Evolutionary conservation across 805 yeast genomes (phyloP), one percentile per base, ranked within the genome.

Genomic region (Yarrowia hollandica): DNA sequence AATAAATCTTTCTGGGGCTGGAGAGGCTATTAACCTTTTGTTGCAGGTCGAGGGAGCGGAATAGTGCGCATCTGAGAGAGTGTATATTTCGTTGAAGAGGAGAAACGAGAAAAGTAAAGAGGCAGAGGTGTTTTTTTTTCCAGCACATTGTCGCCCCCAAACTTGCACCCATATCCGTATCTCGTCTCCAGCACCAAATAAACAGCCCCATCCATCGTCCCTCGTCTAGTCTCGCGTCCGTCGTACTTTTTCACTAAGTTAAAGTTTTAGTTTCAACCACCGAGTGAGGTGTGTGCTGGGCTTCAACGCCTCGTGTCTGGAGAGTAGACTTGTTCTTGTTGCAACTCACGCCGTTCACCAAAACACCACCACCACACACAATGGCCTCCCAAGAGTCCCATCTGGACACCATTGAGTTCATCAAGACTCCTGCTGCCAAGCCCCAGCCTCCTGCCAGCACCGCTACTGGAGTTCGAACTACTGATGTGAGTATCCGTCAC

Each of bases 391-490:
- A 48, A 25, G 58, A 55, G 33, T n/a, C 50, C 25, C 50, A 55
- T 22, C 44, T 55, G 38, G 59, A 41, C 52, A 16, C 39, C 60
- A 66, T 81, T 65, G 80, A 79, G 67, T 85, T 82, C 71, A 78
- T 78, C 68, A 76, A 80, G 67, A 86, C 92, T 14, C 90, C 90
- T 3, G 66, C 72, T 22, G 80, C 81, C 12, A 63, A 73, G n/a
- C 65, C 74, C 25, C 77, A 70, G 41, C 78, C 80, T 9, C 69
- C 74, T 30, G 69, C 80, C 7, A 65, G 74, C 22, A 66, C 67
- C 35, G 78, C 73, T 59, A 77, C 74, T 62, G 88, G 88, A 37
- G 78, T 78, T 57, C 70, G 75, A 64, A 79, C 82, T 64, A 79
- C 82, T 22, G 74, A 69, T 61, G 52, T 44, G 37, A 30, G 52